These are phyloP conservation scores for Ogataea paradorogensis DNA, from an alignment of 805 yeast species.

Conservation along the genomic window DNA sequence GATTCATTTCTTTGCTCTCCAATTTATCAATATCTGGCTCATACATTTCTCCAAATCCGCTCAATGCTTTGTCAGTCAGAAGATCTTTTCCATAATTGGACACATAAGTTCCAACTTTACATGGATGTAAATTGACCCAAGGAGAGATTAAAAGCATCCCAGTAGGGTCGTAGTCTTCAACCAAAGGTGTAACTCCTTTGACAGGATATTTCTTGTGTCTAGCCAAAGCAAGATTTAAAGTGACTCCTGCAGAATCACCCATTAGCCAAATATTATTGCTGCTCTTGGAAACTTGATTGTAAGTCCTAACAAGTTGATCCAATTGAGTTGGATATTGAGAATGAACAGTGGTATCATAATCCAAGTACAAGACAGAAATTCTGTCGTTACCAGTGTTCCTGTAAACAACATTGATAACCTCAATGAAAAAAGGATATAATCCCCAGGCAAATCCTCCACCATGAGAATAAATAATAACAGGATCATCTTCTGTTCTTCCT, in stretches of 20 bases:
- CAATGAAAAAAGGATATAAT: conserved; percentile 5
- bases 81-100: conserved; percentile 6
- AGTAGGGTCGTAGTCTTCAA: not conserved
- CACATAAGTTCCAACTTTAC: not conserved
- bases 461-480: conserved; percentile 11
- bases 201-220: conserved; percentile 4
- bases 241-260: conserved; percentile 16
- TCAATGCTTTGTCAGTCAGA: not conserved
- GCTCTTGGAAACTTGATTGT: conserved; percentile 5
- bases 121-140: conserved; percentile 9
- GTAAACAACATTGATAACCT: conserved; percentile 3
- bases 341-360: conserved; percentile 6
- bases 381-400: conserved; percentile 2
- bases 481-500: conserved; percentile 6
- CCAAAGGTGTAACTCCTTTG: not conserved
- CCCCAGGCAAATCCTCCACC: conserved; percentile 14
- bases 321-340: conserved; percentile 6
- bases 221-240: conserved; percentile 4
- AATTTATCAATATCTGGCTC: not conserved
- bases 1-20: conserved; percentile 1
- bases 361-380: conserved; percentile 9
- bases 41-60: conserved; percentile 5
- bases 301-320: conserved; percentile 4
- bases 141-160: conserved; percentile 5
- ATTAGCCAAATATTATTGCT: conserved; percentile 9